phyloP scores from a whole-genome alignment of 352 stramenopile species.

The Pythium periplocum region DNA sequence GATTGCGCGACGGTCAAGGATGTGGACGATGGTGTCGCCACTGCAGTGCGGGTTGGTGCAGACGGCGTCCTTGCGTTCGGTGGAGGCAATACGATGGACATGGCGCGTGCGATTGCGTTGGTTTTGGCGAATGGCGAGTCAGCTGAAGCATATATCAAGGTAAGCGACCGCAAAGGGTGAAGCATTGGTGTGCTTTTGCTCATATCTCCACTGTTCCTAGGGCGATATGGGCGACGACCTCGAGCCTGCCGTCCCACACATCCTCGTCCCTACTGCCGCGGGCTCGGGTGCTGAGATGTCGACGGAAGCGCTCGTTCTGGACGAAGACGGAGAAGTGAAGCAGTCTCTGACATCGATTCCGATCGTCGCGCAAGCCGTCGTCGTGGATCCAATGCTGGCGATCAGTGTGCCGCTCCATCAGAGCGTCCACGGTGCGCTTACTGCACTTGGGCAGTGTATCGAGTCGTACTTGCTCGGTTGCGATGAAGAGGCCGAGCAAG shows the following conservation, averaged over 20 bases:
- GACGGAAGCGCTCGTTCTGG: conserved; percentile 44
- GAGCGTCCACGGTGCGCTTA: conserved; percentile 56
- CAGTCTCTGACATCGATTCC: conserved; percentile 30
- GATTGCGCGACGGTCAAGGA: conserved; percentile 58
- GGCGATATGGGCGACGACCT: conserved; percentile 15
- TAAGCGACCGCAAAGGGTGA: not conserved
- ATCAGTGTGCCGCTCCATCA: conserved; percentile 46
- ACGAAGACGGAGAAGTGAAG: conserved; percentile 63
- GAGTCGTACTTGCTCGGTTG: conserved; percentile 66
- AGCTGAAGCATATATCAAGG: conserved; percentile 28
- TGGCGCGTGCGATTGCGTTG: conserved; percentile 46
- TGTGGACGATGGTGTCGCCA: conserved; percentile 48
- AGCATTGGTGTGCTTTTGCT: too few relatives aligned
- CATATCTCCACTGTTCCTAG: not conserved
- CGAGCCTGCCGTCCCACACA: conserved; percentile 25
- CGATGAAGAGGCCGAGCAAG: conserved; percentile 28
- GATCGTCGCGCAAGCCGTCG: conserved; percentile 50
- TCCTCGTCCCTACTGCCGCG: conserved; percentile 60
- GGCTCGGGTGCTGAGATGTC: conserved; percentile 51
- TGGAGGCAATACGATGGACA: conserved; percentile 58
- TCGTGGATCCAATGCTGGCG: conserved; percentile 65
- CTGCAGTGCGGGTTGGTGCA: conserved; percentile 51
- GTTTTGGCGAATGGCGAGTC: conserved; percentile 40
- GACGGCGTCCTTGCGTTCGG: conserved; percentile 69
- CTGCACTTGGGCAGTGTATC: conserved; percentile 63